Base-by-base conservation (phyloP, 805 yeast genomes). In the Lachancea meyersii region DNA sequence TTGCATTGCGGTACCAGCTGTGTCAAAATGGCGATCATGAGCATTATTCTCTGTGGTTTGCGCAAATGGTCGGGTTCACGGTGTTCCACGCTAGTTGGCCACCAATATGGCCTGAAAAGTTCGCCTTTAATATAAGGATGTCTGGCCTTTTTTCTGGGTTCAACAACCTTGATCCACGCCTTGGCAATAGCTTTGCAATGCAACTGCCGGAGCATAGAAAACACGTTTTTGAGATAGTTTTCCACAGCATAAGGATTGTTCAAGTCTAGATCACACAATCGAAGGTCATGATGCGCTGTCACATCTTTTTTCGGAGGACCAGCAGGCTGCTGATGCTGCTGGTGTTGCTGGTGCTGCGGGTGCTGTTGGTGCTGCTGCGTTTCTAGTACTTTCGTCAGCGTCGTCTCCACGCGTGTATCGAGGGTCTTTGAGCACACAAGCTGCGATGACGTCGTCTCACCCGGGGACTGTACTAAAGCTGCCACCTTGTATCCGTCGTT, bases 11-110 rank as follows among this genome's bases (percentile, higher is more conserved):
- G 61, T 9, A 57, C 36, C 2, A 52, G 51, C 16, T 48, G 32
- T 10, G 43, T 19, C 11, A 55, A 30, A n/a, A 79, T 66, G 10
- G 62, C 48, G 24, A 72, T 61, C 54, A 84, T 59, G 19, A 83
- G 60, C 4, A 53, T 54, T 16, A 81, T 52, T 41, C 93, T 64
- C 51, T 79, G 82, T 1, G 61, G 63, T 54, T 79, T 82, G 45
- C 67, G 70, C 44, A 84, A 63, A 61, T 84, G 91, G 55, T 82
- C 91, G 0, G 91, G 91, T 53, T 83, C 89, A 34, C 67, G 69
- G 60, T 83, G 91, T 28, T 75, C 64, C 1, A 80, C 74, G 10
- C 48, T 44, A 0, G 33, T 28, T 0, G 89, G 89, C 93, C 93
- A 83, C 89, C 89, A 82, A 4, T 55, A 52, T 0, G 91, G 93